phyloP scores from a whole-genome alignment of 768 basidiomycete species.

The Kwoniella sp. region DNA sequence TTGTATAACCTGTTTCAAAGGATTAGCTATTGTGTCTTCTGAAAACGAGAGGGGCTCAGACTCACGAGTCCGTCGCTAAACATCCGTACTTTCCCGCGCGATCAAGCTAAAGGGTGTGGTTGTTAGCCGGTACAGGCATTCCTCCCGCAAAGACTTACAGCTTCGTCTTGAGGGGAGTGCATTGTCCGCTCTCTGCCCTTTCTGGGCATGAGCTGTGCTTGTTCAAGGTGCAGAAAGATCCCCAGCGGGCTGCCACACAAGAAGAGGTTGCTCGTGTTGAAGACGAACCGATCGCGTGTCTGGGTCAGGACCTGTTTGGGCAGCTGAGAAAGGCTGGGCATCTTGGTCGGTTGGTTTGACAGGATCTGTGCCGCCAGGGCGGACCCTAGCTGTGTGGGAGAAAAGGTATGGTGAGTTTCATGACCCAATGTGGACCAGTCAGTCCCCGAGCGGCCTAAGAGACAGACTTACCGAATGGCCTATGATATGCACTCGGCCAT shows the following conservation, averaged over 20 bases:
- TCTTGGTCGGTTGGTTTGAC: constrained; percentile 58
- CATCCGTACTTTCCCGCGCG: constrained; percentile 59
- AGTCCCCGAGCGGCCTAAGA: not conserved
- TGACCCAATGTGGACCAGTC: too few relatives aligned
- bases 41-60: not conserved
- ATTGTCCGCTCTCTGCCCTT: constrained; percentile 58
- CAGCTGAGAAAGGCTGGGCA: constrained; percentile 55
- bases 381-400: constrained; percentile 53
- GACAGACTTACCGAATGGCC: constrained; percentile 55
- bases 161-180: constrained; percentile 58
- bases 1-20: constrained; percentile 57
- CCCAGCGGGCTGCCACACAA: constrained; percentile 58
- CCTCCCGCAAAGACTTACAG: constrained; percentile 43
- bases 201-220: constrained; percentile 59
- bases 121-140: not conserved
- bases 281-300: constrained; percentile 55
- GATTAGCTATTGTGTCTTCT: not conserved
- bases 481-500: constrained; percentile 58
- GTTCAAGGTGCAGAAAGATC: constrained; percentile 59
- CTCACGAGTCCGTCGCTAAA: constrained; percentile 57
- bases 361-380: constrained; percentile 58
- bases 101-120: constrained; percentile 52
- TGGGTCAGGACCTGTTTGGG: constrained; percentile 52
- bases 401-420: too few relatives aligned
- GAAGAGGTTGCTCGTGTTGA: constrained; percentile 57